Percentiles rank a stretch among this genome's conserved stretches.
phyloP scores from a whole-genome alignment of 139 green algal genomes.

The Desmodesmus armatus region DNA sequence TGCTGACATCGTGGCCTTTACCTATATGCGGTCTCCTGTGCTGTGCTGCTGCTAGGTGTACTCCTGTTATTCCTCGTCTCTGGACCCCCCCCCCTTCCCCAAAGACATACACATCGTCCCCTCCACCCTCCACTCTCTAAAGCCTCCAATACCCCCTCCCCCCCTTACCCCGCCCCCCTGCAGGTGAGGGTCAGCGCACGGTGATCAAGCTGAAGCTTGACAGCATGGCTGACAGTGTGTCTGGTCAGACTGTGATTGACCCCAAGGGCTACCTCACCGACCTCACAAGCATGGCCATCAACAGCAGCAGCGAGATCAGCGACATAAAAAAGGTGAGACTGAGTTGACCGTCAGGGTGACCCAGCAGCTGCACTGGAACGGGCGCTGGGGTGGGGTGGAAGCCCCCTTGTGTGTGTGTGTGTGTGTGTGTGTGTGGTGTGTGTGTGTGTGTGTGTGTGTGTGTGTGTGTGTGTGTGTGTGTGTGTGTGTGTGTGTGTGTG shows the following conservation, averaged over 20 bases:
- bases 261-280: constrained; percentile 99
- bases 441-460: no score
- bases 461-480: no score
- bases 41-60: not conserved
- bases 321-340: constrained; percentile 98
- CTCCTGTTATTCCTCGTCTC: not conserved
- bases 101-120: no score
- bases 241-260: constrained; percentile 96
- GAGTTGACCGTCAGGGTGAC: no score
- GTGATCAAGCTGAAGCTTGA: constrained; percentile 97
- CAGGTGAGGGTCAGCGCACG: constrained; percentile 83
- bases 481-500: no score
- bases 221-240: constrained; percentile 90
- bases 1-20: not conserved
- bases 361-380: not conserved
- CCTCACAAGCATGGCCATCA: constrained; percentile 69
- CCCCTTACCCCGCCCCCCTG: not conserved
- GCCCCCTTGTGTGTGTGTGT: no score
- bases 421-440: no score
- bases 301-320: constrained; percentile 80
- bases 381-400: no score
- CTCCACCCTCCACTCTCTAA: not conserved
- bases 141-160: not conserved
- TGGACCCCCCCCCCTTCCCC: not conserved
- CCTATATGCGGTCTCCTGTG: no score